Percentiles rank a stretch among this genome's conserved stretches.
Evolutionary conservation across 2,329 filamentous ascomycete species (phyloP).

Genomic region (Berkeleyomyces rouxiae): DNA sequence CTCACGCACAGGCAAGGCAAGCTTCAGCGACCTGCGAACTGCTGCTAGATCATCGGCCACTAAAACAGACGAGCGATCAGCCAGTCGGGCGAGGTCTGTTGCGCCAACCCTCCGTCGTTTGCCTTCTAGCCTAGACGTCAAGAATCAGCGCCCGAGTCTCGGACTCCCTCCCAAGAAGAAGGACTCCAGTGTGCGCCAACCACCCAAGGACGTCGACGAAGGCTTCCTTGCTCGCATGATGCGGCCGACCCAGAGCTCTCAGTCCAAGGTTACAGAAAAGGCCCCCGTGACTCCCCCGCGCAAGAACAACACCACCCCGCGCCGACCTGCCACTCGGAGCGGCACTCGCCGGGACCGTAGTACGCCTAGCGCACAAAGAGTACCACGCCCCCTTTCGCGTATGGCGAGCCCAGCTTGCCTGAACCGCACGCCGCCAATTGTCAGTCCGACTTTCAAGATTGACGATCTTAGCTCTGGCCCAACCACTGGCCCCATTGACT

Average conservation of each 20-base stretch:
- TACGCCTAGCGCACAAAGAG: slow-evolving; percentile 2
- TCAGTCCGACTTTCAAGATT: neutral
- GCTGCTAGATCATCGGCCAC: slow-evolving; percentile 23
- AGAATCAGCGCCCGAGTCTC: slow-evolving; percentile 33
- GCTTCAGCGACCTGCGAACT: slow-evolving; percentile 17
- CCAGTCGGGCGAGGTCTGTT: slow-evolving; percentile 29
- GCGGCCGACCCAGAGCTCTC: slow-evolving; percentile 54
- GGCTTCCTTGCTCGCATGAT: slow-evolving; percentile 69
- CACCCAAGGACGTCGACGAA: slow-evolving; percentile 44
- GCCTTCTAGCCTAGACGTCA: slow-evolving; percentile 24
- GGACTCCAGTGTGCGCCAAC: slow-evolving; percentile 29
- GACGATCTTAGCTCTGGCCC: neutral
- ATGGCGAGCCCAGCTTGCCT: slow-evolving; percentile 6
- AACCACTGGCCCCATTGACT: neutral
- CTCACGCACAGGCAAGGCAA: slow-evolving; percentile 8
- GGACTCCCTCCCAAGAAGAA: slow-evolving; percentile 42
- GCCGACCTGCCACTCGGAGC: slow-evolving; percentile 10
- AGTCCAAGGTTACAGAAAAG: slow-evolving; percentile 52
- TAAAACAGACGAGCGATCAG: slow-evolving; percentile 24
- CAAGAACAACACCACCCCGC: slow-evolving; percentile 18
- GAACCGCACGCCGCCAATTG: neutral
- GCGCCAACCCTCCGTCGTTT: slow-evolving; percentile 26
- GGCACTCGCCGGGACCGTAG: slow-evolving; percentile 7
- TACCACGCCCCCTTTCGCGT: slow-evolving; percentile 4
- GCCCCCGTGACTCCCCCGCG: slow-evolving; percentile 32